Base-by-base conservation (phyloP, 2,329 filamentous ascomycete genomes). In the Elsinoe necatrix region DNA sequence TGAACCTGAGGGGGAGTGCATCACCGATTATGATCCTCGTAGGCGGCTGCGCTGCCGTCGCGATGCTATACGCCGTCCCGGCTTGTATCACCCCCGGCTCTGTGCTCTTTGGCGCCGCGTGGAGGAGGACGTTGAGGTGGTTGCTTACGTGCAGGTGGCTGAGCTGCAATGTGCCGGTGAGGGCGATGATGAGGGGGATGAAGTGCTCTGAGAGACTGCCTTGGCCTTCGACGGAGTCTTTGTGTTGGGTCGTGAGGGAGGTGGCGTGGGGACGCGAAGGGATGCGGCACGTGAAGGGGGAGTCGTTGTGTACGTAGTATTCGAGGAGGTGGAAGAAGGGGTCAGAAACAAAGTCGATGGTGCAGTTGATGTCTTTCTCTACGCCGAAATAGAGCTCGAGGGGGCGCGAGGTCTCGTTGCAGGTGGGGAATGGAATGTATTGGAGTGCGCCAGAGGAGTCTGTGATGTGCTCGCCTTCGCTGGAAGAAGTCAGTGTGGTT, bases 231-330 rank as follows among this genome's bases (percentile, higher is more conserved):
- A 58, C 37, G 66, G 41, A 67, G 61, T n/a, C 66, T 61, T 58
- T 69, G 60, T 57, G 43, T 43, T 27, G 11, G 8, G 37, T 37
- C 61, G 67, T 21, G 39, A 72, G 69, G 18, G 67, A 66, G 8
- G 72, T 67, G 1, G 72, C 67, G 1, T 82, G 72, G 0, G 92
- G 92, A 6, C 86, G 84, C 0, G 89, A 82, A 25, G 92, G 89
- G 12, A 97, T 82, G 54, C 93, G 91, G 72, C 93, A 98, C 56
- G 89, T 84, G 51, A 97, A 79, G 8, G 93, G 93, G 16, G 90
- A 91, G 73, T 98, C 93, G 75, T 87, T 90, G 78, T 97, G 93
- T 70, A 97, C 85, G 79, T 97, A 97, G 79, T 96, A 97, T 75
- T 97, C 88, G 75, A 92, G 85, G 54, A 92, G 80, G 73, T 93